Evolutionary conservation across 176 grass and related monocot genomes (phyloP), one percentile per base, ranked within the genome.

Genomic region (Rhynchospora tenuis): DNA sequence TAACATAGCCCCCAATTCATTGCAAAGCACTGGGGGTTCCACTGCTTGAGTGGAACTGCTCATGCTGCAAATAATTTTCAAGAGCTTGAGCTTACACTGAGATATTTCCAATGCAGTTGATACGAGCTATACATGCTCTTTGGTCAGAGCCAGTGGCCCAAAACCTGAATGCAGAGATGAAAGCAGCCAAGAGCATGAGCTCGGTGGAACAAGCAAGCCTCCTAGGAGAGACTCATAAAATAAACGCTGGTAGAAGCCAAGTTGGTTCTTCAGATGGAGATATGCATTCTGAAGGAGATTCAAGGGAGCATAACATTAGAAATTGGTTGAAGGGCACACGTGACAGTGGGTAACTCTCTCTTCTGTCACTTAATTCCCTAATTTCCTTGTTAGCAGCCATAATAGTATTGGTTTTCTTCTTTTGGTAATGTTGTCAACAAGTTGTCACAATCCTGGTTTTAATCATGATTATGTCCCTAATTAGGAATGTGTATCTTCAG

Each of bases 281-380:
- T 66, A 66, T 82, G 80, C 85, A 88, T 81, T 89, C 85, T 84
- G 95, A 98, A 68, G 91, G 85, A 61, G 95, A 91, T 43, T 93
- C 91, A 12, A 98, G 91, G 85, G 95, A 98, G 86, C 95, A 93
- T 82, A 84, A 86, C 74, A 87, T 98, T 84, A 91, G 91, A 84
- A 98, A 98, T 54, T 98, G 95, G 95, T 86, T 98, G 83, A 94
- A 94, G 10, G 95, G 95, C 51, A 93, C 92, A 26, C 91, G 95
- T 50, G 95, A 98, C 84, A 98, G 95, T 77, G 95, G 92, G 95
- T 95, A 93, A 93, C 89, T 76, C 28, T 76, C 11, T 83, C 4
- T 6, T 50, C 9, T 79, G 8, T 27, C 44, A 42, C 52, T 75
- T 16, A 57, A 58, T 46, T 64, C 0, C 54, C 64, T 44, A 62